Conservation (phyloP, 371 early-diverging fungal species). For the Syncephalis fuscata region DNA sequence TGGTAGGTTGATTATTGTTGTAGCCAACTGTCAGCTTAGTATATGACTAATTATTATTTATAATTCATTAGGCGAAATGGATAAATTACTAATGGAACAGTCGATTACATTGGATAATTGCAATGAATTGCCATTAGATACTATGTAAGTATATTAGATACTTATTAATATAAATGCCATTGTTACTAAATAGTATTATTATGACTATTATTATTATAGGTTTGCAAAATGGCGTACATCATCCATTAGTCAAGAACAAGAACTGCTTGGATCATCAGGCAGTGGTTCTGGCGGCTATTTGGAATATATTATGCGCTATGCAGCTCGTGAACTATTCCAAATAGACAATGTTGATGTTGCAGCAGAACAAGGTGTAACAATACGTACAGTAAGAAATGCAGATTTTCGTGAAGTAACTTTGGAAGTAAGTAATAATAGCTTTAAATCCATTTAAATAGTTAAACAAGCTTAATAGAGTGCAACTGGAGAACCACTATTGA, state of each 20-base stretch:
- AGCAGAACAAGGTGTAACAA: constrained; percentile 15
- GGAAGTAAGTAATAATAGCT: constrained; percentile 6
- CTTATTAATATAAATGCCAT: no score
- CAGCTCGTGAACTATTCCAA: constrained; percentile 60
- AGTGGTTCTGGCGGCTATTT: constrained; percentile 83
- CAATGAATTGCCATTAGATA: no score
- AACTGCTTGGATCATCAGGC: constrained; percentile 40
- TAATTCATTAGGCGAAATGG: no score
- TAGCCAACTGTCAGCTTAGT: no score
- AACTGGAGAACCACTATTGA: constrained; percentile 30
- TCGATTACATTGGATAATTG: constrained; percentile 3
- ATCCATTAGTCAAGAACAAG: constrained; percentile 13
- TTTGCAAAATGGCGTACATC: no score
- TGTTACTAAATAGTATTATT: no score
- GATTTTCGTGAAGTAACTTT: constrained; percentile 64
- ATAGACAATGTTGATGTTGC: constrained; percentile 26
- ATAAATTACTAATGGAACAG: constrained; percentile 59
- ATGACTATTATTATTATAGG: no score
- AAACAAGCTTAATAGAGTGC: constrained; percentile 5
- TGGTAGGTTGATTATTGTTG: constrained; percentile 24
- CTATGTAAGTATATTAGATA: no score
- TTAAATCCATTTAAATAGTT: neutral
- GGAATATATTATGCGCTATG: constrained; percentile 67
- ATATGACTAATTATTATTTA: no score
- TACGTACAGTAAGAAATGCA: constrained; percentile 57